Base-by-base conservation (phyloP, 306 rosid species). In the Corylus heterophylla region DNA sequence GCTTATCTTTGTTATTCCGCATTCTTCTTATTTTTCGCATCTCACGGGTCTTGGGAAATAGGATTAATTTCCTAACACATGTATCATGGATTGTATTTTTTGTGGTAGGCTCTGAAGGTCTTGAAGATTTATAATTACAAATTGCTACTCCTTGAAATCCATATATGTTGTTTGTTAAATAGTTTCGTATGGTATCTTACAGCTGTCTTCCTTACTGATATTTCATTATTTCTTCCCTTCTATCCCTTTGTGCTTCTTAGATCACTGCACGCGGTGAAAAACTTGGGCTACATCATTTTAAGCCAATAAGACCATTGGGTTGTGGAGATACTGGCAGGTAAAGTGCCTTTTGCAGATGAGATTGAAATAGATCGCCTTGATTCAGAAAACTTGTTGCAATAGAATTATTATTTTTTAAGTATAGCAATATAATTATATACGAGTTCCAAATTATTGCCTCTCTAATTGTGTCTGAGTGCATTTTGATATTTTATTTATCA, bases 281-380 rank as follows among this genome's bases (percentile, higher is more conserved):
- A 71, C 71, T 94, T 86, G 93, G 97, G 67, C 86, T 94, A 47
- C 89, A 85, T 76, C 97, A 94, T 89, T 94, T 94, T 81, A 82
- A 80, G 79, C 97, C 97, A 12, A 80, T 94, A 70, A 92, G 88
- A 68, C 97, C 97, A 7, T 86, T 94, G 90, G 98, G 98, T 67
- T 88, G 90, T 81, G 98, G 98, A 80, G 97, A 92, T 80, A 94
- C 97, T 68, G 98, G 98, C 86, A 94, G 98, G 98, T 92, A 89
- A 44, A 45, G n/a, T 44, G 64, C 74, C 50, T 18, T 18, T 73
- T 42, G 17, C 71, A 58, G 73, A 47, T 18, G 8, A 12, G 7
- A 47, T 77, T 54, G 70, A 35, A 52, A 71, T 64, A 20, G 58
- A 27, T 67, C 16, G 22, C 56, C 59, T 63, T 14, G 29, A 25